Evolutionary conservation across 2,329 filamentous ascomycete genomes (phyloP).

Genomic region (Colletotrichum chlorophyti): DNA sequence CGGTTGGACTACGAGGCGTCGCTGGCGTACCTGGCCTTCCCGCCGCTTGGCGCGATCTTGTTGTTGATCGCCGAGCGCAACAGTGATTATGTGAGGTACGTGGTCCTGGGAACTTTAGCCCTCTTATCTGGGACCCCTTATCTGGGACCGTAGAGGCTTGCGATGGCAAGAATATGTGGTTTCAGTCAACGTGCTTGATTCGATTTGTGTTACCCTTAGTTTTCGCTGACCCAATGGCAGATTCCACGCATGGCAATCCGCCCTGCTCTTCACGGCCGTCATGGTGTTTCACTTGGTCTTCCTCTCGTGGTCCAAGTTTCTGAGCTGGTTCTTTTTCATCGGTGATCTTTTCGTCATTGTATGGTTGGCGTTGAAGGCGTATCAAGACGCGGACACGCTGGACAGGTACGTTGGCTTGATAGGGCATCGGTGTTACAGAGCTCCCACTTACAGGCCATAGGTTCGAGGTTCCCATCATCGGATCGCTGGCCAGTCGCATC

Average conservation of each 20-base stretch:
- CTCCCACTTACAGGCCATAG: conserved; percentile 48
- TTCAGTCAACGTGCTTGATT: too few species aligned
- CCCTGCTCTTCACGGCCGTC: conserved; percentile 77
- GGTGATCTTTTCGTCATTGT: conserved; percentile 78
- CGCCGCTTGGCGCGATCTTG: conserved; percentile 85
- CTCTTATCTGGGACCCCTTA: too few species aligned
- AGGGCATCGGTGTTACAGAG: conserved; percentile 49
- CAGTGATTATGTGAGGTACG: conserved; percentile 93
- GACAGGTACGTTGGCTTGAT: conserved; percentile 55
- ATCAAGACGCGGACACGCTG: conserved; percentile 77
- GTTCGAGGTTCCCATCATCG: conserved; percentile 88
- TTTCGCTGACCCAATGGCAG: conserved; percentile 47
- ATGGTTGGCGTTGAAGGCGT: conserved; percentile 80
- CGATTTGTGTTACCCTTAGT: too few species aligned
- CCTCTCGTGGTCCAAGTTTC: conserved; percentile 76
- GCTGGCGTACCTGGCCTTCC: conserved; percentile 84
- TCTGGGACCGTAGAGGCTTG: too few species aligned
- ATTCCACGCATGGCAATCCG: conserved; percentile 97
- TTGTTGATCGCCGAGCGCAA: conserved; percentile 88
- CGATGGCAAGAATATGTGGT: too few species aligned
- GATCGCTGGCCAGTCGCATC: conserved; percentile 83
- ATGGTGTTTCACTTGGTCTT: conserved; percentile 85
- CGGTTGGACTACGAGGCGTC: conserved; percentile 90
- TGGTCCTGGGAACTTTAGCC: too few species aligned
- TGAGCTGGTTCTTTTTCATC: conserved; percentile 84